Base-by-base conservation (phyloP, 495 filamentous ascomycete genomes). In the Aspergillus hancockii region DNA sequence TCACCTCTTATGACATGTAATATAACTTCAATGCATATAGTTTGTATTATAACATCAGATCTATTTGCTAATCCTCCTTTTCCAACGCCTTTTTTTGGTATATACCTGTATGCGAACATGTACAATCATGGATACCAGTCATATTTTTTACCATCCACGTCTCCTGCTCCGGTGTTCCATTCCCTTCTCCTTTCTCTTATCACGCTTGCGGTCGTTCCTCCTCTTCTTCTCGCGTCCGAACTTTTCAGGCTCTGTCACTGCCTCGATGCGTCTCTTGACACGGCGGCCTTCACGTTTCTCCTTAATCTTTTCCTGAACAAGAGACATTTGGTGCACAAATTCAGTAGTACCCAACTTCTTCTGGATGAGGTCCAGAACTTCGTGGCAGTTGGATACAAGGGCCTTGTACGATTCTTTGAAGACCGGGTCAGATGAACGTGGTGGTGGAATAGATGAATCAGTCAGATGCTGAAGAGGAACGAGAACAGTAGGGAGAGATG, bases 151-250 rank as follows among this genome's bases (percentile, higher is more conserved):
- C 82, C 81, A 88, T 40, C 89, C 90, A 47, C 85, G 81, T 78
- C 93, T 85, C 71, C 79, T 76, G 52, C 85, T 85, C 68, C 86
- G 84, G 72, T 88, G 81, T 71, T 88, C 85, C 63, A 71, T 66
- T 0, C 88, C 85, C 73, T 81, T 90, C 73, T 89, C 90, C 76
- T 90, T 93, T 69, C 90, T 84, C 76, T 85, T 87, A 62, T 85
- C 88, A 71, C 86, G 92, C 81, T 93, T 92, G 76, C 85, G 87
- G 64, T 93, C 92, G 57, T 88, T 85, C 76, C 89, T 93, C 74
- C 86, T 89, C 73, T 82, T 85, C 86, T 98, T 98, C 63, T 88
- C 85, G 66, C 79, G 79, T 12, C 86, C 90, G 58, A 82, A 83
- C 63, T 79, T 86, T 78, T 97, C 91, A 10, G 94, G 93, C 59